These are phyloP conservation scores for Saitoella complicata DNA, from an alignment of 805 yeast species.

Conservation along the genomic window DNA sequence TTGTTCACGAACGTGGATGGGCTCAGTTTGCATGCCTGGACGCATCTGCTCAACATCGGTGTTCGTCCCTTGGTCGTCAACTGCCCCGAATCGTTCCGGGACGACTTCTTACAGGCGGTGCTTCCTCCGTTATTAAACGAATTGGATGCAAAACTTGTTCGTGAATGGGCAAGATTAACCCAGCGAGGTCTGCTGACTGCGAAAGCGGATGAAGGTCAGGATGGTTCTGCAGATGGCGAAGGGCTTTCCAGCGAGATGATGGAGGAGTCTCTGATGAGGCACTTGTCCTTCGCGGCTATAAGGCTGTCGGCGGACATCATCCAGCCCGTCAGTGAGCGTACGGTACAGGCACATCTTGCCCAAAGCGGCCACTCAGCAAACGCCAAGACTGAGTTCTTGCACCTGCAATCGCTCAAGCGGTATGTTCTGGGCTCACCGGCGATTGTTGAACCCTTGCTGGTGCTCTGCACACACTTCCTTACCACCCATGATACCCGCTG, in stretches of 20 bases:
- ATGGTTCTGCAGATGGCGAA: slow-evolving; percentile 51
- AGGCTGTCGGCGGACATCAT: slow-evolving; percentile 63
- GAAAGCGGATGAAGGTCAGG: slow-evolving; percentile 21
- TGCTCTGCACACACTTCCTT: too few species aligned
- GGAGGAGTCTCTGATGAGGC: slow-evolving; percentile 89
- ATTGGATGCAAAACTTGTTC: slow-evolving; percentile 56
- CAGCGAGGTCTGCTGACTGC: slow-evolving; percentile 30
- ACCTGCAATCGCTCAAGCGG: too few species aligned
- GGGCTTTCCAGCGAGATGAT: slow-evolving; percentile 93
- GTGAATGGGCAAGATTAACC: slow-evolving; percentile 42
- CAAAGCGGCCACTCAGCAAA: too few species aligned
- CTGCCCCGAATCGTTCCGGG: slow-evolving; percentile 61
- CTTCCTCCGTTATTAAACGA: slow-evolving; percentile 62
- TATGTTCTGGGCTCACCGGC: too few species aligned
- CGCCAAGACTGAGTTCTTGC: too few species aligned
- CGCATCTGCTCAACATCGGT: slow-evolving; percentile 84
- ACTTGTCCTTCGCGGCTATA: slow-evolving; percentile 81
- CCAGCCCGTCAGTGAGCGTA: too few species aligned
- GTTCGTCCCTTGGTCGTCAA: slow-evolving; percentile 72
- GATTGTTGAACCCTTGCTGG: too few species aligned
- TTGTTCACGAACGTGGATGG: slow-evolving; percentile 76
- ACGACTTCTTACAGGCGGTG: slow-evolving; percentile 55
- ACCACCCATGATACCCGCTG: too few species aligned
- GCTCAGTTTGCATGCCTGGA: slow-evolving; percentile 88
- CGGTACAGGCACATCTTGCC: too few species aligned